Evolutionary conservation across 176 grass and related monocot genomes (phyloP), one percentile per base, ranked within the genome.

Genomic region (Bonia amplexicaulis): DNA sequence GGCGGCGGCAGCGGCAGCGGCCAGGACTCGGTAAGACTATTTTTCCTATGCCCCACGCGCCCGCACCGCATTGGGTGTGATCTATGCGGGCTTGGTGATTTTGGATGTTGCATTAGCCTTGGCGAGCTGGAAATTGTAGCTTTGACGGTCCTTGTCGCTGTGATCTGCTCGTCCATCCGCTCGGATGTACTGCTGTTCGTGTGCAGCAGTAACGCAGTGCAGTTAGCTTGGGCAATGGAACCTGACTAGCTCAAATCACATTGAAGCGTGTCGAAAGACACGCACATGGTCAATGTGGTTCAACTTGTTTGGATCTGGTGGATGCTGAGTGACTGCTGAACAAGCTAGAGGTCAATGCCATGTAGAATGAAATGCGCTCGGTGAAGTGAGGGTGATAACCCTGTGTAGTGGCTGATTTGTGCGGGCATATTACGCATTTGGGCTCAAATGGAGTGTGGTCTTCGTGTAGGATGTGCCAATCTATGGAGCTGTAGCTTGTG

Each of bases 11-110:
- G 31, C 31, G 2, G 31, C 6, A 84, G 75, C 29, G 80, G 65
- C 57, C 47, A 66, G 66, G 87, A 64, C 44, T 80, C 67, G 81
- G 92, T 94, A 80, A 35, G 51, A 16, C 44, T 41, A n/a, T 7
- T 35, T 35, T 23, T 35, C n/a, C 13, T 16, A 46, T 13, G 15
- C 33, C 29, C 7, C 3, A 14, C 39, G 51, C 9, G n/a, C 26
- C 2, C 35, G 70, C 20, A 12, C 70, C 40, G 39, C 86, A 55
- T 88, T 82, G 48, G 44, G 17, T 53, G 65, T 51, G 66, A 74
- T 59, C 44, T 59, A 42, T 81, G 61, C 83, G 1, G 53, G 16
- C 6, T 58, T 79, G 78, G 62, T 69, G 22, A 6, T 11, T 5
- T 63, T 42, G 20, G 59, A 35, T 26, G 37, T 12, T 77, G 64